These are phyloP conservation scores for Chytriomyces confervae DNA, from an alignment of 192 early-diverging fungal species.

Conservation along the genomic window DNA sequence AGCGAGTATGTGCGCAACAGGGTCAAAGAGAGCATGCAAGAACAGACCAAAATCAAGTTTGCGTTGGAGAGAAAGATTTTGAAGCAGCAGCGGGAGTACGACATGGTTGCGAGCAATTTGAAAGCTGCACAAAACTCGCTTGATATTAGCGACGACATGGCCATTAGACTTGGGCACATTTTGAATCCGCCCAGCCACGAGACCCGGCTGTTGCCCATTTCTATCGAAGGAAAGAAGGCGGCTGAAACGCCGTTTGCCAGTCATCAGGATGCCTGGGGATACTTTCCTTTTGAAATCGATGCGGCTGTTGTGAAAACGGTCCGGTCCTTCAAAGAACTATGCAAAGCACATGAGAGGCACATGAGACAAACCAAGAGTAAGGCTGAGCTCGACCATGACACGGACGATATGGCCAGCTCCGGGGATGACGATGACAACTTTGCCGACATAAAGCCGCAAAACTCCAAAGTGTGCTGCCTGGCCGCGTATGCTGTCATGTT, in stretches of 20 bases:
- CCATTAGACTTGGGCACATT: constrained; percentile 46
- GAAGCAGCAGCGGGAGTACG: constrained; percentile 50
- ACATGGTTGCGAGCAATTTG: constrained; percentile 25
- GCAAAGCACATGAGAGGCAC: constrained; percentile 1
- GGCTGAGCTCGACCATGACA: background rate
- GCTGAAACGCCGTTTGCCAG: background rate
- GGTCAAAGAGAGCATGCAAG: constrained; percentile 58
- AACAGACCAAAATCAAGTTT: constrained; percentile 59
- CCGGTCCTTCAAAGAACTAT: constrained; percentile 41
- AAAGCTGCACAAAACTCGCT: constrained; percentile 45
- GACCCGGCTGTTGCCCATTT: constrained; percentile 35
- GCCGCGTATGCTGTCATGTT: constrained; percentile 58
- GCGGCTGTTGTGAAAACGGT: constrained; percentile 42
- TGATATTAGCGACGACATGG: constrained; percentile 58
- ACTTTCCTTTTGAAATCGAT: constrained; percentile 43
- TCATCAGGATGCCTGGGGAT: constrained; percentile 32
- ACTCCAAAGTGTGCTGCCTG: constrained; percentile 32
- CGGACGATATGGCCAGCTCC: background rate
- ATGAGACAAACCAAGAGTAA: constrained; percentile 5
- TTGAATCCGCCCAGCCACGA: constrained; percentile 55
- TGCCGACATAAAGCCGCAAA: constrained; percentile 22
- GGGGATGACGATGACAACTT: constrained; percentile 3
- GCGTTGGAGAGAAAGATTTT: constrained; percentile 56
- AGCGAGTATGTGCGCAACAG: constrained; percentile 57
- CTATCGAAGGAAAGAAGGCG: constrained; percentile 38